phyloP scores from a whole-genome alignment of 2,329 filamentous ascomycete genomes.

The Exophiala calicioides region DNA sequence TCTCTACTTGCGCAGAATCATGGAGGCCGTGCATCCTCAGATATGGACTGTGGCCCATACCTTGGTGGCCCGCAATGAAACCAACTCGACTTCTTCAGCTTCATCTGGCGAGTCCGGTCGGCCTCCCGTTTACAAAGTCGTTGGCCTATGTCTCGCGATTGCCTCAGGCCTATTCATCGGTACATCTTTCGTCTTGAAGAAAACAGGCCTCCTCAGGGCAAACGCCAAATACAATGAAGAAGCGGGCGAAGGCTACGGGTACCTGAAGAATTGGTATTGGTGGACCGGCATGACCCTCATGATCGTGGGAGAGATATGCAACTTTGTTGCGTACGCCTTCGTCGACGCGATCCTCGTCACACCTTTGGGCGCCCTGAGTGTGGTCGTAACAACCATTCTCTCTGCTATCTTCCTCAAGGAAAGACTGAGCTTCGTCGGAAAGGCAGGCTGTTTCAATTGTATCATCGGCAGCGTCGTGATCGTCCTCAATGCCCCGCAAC shows the following conservation, averaged over 20 bases:
- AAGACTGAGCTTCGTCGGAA: slow-evolving; percentile 89
- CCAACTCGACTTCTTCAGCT: slow-evolving; percentile 22
- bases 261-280: slow-evolving; percentile 93
- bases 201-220: slow-evolving; percentile 83
- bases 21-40: slow-evolving; percentile 25
- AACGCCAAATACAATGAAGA: slow-evolving; percentile 97
- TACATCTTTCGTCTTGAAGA: slow-evolving; percentile 92
- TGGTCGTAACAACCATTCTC: slow-evolving; percentile 87
- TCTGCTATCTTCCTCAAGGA: slow-evolving; percentile 97
- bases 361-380: slow-evolving; percentile 83
- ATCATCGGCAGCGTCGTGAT: slow-evolving; percentile 93
- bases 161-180: slow-evolving; percentile 91
- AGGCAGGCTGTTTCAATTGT: slow-evolving; percentile 92
- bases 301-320: slow-evolving; percentile 95
- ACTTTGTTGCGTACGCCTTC: slow-evolving; percentile 95
- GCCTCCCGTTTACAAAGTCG: slow-evolving; percentile 71
- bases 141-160: slow-evolving; percentile 83
- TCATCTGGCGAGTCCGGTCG: slow-evolving; percentile 35
- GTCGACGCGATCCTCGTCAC: slow-evolving; percentile 96
- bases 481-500: slow-evolving; percentile 84
- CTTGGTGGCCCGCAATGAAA: slow-evolving; percentile 29
- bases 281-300: slow-evolving; percentile 95
- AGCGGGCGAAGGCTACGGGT: slow-evolving; percentile 94
- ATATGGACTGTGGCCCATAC: slow-evolving; percentile 29
- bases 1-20: slow-evolving; percentile 4